Conservation (phyloP, 2,329 filamentous ascomycete genomes). For the Amesomyces nigricolor region DNA sequence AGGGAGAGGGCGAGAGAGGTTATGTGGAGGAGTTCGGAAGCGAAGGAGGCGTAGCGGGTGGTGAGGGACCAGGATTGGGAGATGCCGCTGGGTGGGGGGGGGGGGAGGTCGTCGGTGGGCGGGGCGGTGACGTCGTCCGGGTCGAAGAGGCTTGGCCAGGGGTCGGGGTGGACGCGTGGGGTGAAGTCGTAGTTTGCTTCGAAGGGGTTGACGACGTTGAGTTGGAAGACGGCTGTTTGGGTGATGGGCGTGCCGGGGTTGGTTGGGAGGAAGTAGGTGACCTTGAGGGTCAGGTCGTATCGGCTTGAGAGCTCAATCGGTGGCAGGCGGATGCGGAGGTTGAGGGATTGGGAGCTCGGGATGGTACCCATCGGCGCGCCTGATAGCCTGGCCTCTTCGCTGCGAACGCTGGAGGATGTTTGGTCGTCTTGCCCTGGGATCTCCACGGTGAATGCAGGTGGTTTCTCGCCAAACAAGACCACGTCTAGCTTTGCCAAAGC, state of each 20-base stretch:
- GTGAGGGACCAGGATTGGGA: conserved; percentile 77
- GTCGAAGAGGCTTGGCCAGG: conserved; percentile 86
- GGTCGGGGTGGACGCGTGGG: conserved; percentile 67
- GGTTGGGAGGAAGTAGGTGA: conserved; percentile 71
- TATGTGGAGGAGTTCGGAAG: conserved; percentile 62
- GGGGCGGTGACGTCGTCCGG: conserved; percentile 43
- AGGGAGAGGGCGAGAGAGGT: conserved; percentile 46
- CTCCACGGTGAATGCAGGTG: conserved; percentile 41
- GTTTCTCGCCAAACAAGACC: conserved; percentile 55
- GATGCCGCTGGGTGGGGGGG: conserved; percentile 50
- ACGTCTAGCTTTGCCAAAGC: conserved; percentile 67
- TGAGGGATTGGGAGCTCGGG: conserved; percentile 38
- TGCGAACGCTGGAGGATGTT: conserved; percentile 22
- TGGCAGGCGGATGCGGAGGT: conserved; percentile 44
- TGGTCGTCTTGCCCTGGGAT: conserved; percentile 27
- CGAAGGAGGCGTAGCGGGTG: conserved; percentile 71
- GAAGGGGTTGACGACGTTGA: conserved; percentile 77
- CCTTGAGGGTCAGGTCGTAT: conserved; percentile 66
- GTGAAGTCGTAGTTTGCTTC: conserved; percentile 86
- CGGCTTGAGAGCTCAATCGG: conserved; percentile 46
- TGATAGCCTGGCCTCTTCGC: conserved; percentile 40
- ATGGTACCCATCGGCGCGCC: conserved; percentile 45
- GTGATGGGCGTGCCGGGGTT: conserved; percentile 77
- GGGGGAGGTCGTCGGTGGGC: conserved; percentile 29
- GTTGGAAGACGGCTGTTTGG: conserved; percentile 61